phyloP scores from a whole-genome alignment of 805 yeast genomes.

The Yarrowia keelungensis region DNA sequence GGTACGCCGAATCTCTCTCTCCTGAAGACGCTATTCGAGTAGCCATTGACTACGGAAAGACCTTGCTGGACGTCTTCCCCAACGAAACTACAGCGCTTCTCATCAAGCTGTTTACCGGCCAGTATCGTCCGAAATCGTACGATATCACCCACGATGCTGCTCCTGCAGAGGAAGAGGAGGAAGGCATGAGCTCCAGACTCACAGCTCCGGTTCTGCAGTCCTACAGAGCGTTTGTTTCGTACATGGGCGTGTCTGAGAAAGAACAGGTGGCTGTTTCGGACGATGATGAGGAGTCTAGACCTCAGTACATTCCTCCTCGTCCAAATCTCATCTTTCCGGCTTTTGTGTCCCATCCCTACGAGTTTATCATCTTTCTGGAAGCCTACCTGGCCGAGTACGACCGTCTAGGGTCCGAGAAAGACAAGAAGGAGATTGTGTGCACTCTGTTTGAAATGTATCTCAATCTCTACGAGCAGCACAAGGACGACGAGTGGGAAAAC shows the following conservation, averaged over 20 bases:
- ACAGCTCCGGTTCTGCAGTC: slow-evolving; percentile 55
- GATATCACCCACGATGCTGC: slow-evolving; percentile 37
- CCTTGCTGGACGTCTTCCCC: slow-evolving; percentile 70
- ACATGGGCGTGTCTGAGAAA: slow-evolving; percentile 50
- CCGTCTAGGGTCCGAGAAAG: slow-evolving; percentile 68
- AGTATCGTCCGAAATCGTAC: slow-evolving; percentile 59
- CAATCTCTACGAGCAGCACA: slow-evolving; percentile 57
- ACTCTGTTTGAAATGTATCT: slow-evolving; percentile 86
- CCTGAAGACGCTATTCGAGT: slow-evolving; percentile 80
- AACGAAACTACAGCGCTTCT: slow-evolving; percentile 81
- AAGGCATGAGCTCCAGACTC: slow-evolving; percentile 39
- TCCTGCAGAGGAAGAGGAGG: slow-evolving; percentile 34
- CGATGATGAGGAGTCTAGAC: slow-evolving; percentile 45
- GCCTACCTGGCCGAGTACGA: slow-evolving; percentile 86
- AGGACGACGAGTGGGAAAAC: slow-evolving; percentile 61
- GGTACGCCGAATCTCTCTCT: slow-evolving; percentile 69
- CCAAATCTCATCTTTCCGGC: slow-evolving; percentile 88
- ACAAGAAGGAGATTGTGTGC: slow-evolving; percentile 73
- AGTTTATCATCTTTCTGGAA: slow-evolving; percentile 89
- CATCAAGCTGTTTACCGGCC: slow-evolving; percentile 89
- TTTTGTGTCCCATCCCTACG: slow-evolving; percentile 83
- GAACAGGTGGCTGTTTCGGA: slow-evolving; percentile 42
- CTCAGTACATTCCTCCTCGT: slow-evolving; percentile 89
- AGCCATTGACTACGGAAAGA: slow-evolving; percentile 68
- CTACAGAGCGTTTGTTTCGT: slow-evolving; percentile 64